These are phyloP conservation scores for Ploettnerulaceae sp. DNA, from an alignment of 2,329 filamentous ascomycete genomes.

Conservation along the genomic window DNA sequence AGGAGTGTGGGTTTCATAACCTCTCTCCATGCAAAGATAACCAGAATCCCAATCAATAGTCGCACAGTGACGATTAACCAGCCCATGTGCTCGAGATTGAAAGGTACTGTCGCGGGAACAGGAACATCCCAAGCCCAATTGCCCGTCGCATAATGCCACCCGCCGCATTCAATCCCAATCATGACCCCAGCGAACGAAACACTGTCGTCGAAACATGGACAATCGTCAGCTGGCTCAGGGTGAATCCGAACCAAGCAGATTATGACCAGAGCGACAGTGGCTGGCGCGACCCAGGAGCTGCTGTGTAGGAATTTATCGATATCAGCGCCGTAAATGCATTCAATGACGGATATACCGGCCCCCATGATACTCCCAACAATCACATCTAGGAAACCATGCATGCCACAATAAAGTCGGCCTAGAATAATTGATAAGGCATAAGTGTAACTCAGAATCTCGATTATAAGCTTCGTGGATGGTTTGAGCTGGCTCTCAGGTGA, in stretches of 20 bases:
- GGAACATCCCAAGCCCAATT: constrained; percentile 46
- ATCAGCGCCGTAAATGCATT: constrained; percentile 54
- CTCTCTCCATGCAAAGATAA: constrained; percentile 87
- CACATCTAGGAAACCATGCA: constrained; percentile 96
- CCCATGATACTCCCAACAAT: constrained; percentile 75
- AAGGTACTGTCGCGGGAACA: constrained; percentile 54
- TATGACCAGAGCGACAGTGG: constrained; percentile 60
- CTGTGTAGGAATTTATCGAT: constrained; percentile 69
- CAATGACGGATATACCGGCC: constrained; percentile 53
- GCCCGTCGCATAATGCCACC: constrained; percentile 64
- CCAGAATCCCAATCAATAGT: constrained; percentile 72
- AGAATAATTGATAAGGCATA: constrained; percentile 88
- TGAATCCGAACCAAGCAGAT: constrained; percentile 80
- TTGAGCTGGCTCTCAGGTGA: constrained; percentile 59
- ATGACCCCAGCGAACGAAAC: constrained; percentile 89
- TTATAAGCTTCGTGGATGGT: constrained; percentile 51
- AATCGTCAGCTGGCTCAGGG: constrained; percentile 93
- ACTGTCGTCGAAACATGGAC: constrained; percentile 94
- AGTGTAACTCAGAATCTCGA: constrained; percentile 71
- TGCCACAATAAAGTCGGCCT: constrained; percentile 91
- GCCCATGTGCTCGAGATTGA: constrained; percentile 62
- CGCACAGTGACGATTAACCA: constrained; percentile 59
- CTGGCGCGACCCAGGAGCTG: constrained; percentile 58
- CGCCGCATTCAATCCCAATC: constrained; percentile 76
- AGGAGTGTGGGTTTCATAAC: constrained; percentile 81